Evolutionary conservation across 1,284 basidiomycete species (phyloP).

Genomic region (Cutaneotrichosporon dermatis): DNA sequence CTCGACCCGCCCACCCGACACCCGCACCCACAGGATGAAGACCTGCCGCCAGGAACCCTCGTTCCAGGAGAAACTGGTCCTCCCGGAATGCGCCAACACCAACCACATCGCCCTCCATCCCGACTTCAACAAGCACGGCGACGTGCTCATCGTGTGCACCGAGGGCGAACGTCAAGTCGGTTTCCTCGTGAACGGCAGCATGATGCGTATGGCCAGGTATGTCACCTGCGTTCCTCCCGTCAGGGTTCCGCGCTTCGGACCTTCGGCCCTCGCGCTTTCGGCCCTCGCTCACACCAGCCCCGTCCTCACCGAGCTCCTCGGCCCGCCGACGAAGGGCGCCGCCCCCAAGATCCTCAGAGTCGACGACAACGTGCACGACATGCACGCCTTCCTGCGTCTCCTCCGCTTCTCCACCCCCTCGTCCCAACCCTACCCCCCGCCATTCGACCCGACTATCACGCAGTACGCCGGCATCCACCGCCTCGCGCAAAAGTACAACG

Average conservation of each 20-base stretch:
- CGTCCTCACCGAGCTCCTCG: slow-evolving; percentile 4
- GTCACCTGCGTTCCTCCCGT: neutral
- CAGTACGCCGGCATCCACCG: slow-evolving; percentile 18
- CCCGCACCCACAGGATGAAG: neutral
- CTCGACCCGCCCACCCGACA: neutral
- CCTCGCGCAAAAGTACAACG: slow-evolving; percentile 16
- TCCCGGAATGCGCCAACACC: neutral
- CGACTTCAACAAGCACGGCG: slow-evolving; percentile 15
- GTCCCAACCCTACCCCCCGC: neutral
- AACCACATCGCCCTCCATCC: slow-evolving; percentile 11
- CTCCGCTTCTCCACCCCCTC: slow-evolving; percentile 5
- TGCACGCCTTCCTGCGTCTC: slow-evolving; percentile 19
- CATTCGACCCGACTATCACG: slow-evolving; percentile 12
- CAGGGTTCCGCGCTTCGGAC: too few relatives aligned
- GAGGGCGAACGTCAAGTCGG: slow-evolving; percentile 10
- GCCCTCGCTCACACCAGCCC: slow-evolving; percentile 2
- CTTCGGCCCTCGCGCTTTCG: too few relatives aligned
- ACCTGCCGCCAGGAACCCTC: neutral
- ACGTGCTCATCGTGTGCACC: slow-evolving; percentile 14
- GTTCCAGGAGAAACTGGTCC: neutral
- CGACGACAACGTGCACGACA: slow-evolving; percentile 10
- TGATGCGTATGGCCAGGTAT: slow-evolving; percentile 19
- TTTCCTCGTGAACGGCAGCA: slow-evolving; percentile 15
- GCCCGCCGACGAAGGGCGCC: neutral
- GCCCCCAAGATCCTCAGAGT: slow-evolving; percentile 6